Evolutionary conservation across 2,329 filamentous ascomycete genomes (phyloP), one percentile per base, ranked within the genome.

Genomic region (Fusarium poae): DNA sequence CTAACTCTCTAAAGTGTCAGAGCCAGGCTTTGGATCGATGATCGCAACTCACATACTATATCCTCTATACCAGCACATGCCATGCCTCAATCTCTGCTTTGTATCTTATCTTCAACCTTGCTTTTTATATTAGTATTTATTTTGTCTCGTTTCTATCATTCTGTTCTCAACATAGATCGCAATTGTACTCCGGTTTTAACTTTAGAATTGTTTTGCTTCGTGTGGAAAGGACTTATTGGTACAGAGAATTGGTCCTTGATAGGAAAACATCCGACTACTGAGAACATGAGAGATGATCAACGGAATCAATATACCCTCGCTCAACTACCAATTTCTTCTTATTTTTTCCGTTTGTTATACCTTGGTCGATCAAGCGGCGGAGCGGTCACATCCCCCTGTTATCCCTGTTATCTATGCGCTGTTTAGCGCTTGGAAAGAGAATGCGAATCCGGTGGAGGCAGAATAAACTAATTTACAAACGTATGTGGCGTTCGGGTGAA

Each of bases 21-120:
- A 73, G 46, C 25, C 71, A 73, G 9, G 66, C 69, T 10, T 25
- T 73, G 25, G 64, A 73, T 43, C 60, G 54, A 34, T 72, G 27
- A 42, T 21, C 13, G 4, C 6, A 16, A 50, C 30, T 8, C 3
- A 2, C 5, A 16, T 39, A 15, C 11, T 2, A 10, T 5, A 13
- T 6, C 11, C 9, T 45, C 15, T 27, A 5, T n/a, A 4, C 4
- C 13, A n/a, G 9, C 18, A 20, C 18, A 8, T 18, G 7, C 16
- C n/a, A 5, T 9, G 7, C 4, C 7, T n/a, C 5, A 9, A 44
- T 42, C 15, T 21, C 4, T 23, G 6, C 1, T 42, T 13, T 42
- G 5, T 4, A 8, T 16, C 13, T 42, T 21, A 3, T 15, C 5
- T 8, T 21, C 6, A 20, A 37, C 9, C 9, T 13, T 12, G 12